Conservation (phyloP, 306 rosid genomes). For the Quercus rubra region DNA sequence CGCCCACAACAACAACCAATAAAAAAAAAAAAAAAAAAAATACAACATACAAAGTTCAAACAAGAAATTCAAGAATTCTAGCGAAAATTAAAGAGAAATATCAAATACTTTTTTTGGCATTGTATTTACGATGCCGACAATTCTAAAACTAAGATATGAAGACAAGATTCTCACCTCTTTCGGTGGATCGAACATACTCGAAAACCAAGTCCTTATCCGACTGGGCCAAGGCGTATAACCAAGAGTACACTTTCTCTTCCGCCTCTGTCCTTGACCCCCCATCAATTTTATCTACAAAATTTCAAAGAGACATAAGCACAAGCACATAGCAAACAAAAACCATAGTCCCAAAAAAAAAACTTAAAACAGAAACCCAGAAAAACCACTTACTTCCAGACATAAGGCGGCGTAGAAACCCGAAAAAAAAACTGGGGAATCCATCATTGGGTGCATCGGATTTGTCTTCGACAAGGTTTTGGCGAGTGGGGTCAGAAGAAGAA, state of each 20-base stretch:
- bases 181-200: slow-evolving; percentile 83
- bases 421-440: slow-evolving; percentile 6
- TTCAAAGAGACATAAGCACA: slow-evolving; percentile 12
- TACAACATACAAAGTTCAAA: neutral
- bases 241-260: slow-evolving; percentile 69
- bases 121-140: neutral
- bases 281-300: slow-evolving; percentile 51
- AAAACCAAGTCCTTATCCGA: slow-evolving; percentile 59
- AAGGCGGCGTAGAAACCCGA: slow-evolving; percentile 31
- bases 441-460: slow-evolving; percentile 21
- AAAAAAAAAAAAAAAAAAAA: no score
- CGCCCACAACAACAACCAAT: no score
- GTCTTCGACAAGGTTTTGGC: slow-evolving; percentile 38
- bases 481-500: slow-evolving; percentile 24
- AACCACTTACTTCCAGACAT: slow-evolving; percentile 32
- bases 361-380: neutral
- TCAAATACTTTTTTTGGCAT: neutral
- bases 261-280: slow-evolving; percentile 65
- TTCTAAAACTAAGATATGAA: neutral
- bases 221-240: slow-evolving; percentile 74
- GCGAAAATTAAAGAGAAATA: neutral
- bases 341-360: neutral
- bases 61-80: neutral
- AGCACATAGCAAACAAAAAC: slow-evolving; percentile 11
- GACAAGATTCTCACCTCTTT: slow-evolving; percentile 51